Base-by-base conservation (phyloP, 768 basidiomycete genomes). In the Hirschioporus abietinus region DNA sequence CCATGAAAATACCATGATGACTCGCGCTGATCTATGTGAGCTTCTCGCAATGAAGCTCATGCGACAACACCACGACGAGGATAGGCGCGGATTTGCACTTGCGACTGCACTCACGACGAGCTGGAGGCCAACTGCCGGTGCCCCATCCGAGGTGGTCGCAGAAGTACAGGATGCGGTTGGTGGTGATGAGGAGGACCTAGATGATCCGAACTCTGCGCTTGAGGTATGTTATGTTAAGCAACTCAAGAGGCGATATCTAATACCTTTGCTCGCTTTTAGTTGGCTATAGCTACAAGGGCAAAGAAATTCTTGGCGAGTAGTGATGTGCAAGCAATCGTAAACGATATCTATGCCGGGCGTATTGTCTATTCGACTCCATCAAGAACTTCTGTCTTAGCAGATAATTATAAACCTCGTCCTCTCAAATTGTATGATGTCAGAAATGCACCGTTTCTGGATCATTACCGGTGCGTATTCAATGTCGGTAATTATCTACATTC, bases 41-140 rank as follows among this genome's bases (percentile, higher is more conserved):
- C 85, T 97, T 18, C 76, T 97, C 23, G 94, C 96, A 9, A 87
- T 93, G 80, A 97, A 97, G 72, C 84, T 96, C 25, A 81, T 95
- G 30, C 30, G 30, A 12, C 86, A 83, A 24, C 82, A 83, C 35
- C 95, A 92, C 72, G 88, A 91, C 0, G 83, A 84, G 5, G 86
- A 88, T 70, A 84, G 91, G 8, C 30, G 30, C 30, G 30, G 30
- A 72, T 83, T 95, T n/a, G 86, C 90, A 66, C 82, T 95, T 23
- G 85, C 90, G 27, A 87, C 90, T 9, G 90, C 92, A 27, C 77
- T 98, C 63, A 95, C 92, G 0, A 88, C 87, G 0, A 85, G 83
- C 66, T 97, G 93, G 91, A 92, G 88, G 74, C 92, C 95, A 1
- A 84, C 96, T 64, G 84, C 90, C 35, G 93, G 93, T 1, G 92